phyloP scores from a whole-genome alignment of 1,284 basidiomycete species.

The Bondarzewia mesenterica region DNA sequence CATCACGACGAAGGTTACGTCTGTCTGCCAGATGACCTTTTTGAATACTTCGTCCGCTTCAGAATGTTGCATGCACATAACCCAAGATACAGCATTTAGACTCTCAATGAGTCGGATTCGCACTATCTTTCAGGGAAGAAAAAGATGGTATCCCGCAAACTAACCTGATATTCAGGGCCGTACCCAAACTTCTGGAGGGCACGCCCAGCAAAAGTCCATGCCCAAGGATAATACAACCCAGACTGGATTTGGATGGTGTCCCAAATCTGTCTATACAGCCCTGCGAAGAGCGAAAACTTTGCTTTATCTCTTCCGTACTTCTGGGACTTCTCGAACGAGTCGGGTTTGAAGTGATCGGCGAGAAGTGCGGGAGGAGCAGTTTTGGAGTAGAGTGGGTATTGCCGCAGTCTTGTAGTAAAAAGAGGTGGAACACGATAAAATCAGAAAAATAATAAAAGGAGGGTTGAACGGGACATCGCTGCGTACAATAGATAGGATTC shows the following conservation, averaged over 20 bases:
- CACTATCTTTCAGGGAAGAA: too few relatives aligned
- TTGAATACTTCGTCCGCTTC: too few relatives aligned
- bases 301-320: conserved; percentile 90
- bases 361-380: conserved; percentile 73
- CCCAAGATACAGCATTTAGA: too few relatives aligned
- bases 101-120: too few relatives aligned
- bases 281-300: conserved; percentile 71
- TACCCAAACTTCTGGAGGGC: conserved; percentile 49
- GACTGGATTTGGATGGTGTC: conserved; percentile 69
- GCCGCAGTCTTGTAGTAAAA: conserved; percentile 45
- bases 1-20: too few relatives aligned
- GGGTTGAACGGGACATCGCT: too few relatives aligned
- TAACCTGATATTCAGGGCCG: conserved; percentile 58
- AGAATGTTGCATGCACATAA: too few relatives aligned
- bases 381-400: conserved; percentile 79
- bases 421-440: neutral
- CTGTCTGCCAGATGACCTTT: too few relatives aligned
- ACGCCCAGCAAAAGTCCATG: conserved; percentile 60
- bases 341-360: conserved; percentile 60
- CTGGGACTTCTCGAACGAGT: conserved; percentile 86
- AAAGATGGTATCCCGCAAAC: too few relatives aligned
- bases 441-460: conserved; percentile 3
- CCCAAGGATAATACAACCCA: conserved; percentile 68
- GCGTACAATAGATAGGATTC: conserved; percentile 78
- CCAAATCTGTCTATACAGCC: conserved; percentile 64